These are phyloP conservation scores for Ogataea thermomethanolica DNA, from an alignment of 805 yeast genomes.

Conservation along the genomic window DNA sequence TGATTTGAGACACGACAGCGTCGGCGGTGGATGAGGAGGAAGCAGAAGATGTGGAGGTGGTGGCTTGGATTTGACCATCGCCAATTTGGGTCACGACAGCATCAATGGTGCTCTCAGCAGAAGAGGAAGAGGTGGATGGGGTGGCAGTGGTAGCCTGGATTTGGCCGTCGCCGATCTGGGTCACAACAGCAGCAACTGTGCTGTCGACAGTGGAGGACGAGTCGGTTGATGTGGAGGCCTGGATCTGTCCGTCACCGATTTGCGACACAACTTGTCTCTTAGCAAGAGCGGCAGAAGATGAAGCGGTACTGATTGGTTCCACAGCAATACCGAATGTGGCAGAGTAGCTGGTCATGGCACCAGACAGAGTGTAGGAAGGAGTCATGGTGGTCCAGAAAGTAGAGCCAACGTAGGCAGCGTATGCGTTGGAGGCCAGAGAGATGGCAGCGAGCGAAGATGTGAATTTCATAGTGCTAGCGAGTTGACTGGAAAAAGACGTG, in stretches of 20 bases:
- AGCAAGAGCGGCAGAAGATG: constrained; percentile 9
- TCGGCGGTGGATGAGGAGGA: constrained; percentile 17
- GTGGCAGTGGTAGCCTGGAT: constrained; percentile 32
- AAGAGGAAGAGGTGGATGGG: constrained; percentile 8
- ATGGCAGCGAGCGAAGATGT: constrained; percentile 35
- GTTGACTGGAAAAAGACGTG: constrained; percentile 7
- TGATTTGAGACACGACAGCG: constrained; percentile 48
- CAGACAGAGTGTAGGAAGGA: constrained; percentile 49
- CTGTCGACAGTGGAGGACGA: constrained; percentile 31
- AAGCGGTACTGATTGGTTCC: constrained; percentile 11
- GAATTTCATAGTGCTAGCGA: constrained; percentile 38
- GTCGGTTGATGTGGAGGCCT: constrained; percentile 40
- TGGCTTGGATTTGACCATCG: constrained; percentile 58
- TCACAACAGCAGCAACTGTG: constrained; percentile 31
- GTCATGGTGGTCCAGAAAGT: constrained; percentile 66
- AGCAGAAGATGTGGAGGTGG: constrained; percentile 30
- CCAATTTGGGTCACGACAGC: constrained; percentile 50
- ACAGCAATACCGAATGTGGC: constrained; percentile 23
- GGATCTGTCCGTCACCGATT: constrained; percentile 51
- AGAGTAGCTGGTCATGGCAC: constrained; percentile 50
- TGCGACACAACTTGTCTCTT: constrained; percentile 40
- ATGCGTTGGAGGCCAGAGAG: constrained; percentile 40
- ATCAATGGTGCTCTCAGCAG: constrained; percentile 23
- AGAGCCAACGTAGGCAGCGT: constrained; percentile 56
- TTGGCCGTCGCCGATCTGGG: constrained; percentile 46